phyloP scores from a whole-genome alignment of 2,329 filamentous ascomycete species.

The Trichoderma sp. region DNA sequence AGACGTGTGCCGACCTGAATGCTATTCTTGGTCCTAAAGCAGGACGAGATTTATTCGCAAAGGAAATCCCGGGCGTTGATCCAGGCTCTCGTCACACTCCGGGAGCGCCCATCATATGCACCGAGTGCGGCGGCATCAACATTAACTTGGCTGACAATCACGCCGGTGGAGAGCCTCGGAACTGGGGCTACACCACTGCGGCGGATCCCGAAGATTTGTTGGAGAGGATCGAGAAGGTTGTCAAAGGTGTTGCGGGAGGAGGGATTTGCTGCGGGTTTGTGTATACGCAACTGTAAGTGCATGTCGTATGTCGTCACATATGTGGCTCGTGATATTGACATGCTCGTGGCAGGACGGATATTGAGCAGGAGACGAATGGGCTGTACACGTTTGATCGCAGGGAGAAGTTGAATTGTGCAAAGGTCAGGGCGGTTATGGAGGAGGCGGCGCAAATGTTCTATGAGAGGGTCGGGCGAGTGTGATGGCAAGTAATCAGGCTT shows the following conservation, averaged over 20 bases:
- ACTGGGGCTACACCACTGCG: constrained; percentile 72
- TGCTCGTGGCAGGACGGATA: constrained; percentile 48
- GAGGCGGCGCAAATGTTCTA: constrained; percentile 53
- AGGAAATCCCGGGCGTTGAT: constrained; percentile 47
- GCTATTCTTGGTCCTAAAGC: constrained; percentile 57
- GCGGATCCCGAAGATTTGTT: constrained; percentile 61
- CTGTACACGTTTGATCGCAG: constrained; percentile 64
- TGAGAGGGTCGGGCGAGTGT: constrained; percentile 31
- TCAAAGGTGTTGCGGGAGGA: constrained; percentile 58
- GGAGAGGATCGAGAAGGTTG: constrained; percentile 58
- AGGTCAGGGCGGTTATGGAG: constrained; percentile 61
- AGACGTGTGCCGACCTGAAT: constrained; percentile 56
- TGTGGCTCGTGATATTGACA: constrained; percentile 23
- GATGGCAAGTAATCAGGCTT: too few species aligned
- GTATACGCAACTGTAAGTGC: constrained; percentile 64
- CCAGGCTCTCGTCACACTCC: constrained; percentile 53
- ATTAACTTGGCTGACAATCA: constrained; percentile 51
- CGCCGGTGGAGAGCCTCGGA: constrained; percentile 47
- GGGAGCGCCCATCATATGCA: constrained; percentile 64
- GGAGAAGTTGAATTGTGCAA: constrained; percentile 60
- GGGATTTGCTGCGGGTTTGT: constrained; percentile 65
- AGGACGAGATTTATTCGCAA: constrained; percentile 58
- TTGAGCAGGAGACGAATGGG: constrained; percentile 71
- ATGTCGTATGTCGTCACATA: neutral
- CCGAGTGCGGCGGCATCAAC: constrained; percentile 70